Evolutionary conservation across 495 filamentous ascomycete species (phyloP).

Genomic region (Hapsidospora chrysogenum): DNA sequence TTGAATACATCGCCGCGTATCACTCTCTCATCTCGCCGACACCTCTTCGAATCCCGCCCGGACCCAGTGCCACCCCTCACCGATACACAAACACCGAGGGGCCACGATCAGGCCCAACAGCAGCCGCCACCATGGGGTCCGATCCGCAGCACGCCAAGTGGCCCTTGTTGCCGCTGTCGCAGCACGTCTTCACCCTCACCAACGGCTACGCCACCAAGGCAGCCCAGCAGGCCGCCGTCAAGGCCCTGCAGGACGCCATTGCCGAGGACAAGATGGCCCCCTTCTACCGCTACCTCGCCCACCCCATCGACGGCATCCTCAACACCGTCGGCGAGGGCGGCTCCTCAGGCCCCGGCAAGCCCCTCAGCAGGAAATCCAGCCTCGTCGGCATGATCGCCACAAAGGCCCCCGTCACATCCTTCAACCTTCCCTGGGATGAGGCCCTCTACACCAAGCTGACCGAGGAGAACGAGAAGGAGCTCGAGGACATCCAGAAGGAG

Average conservation of each 20-base stretch:
- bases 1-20: neutral
- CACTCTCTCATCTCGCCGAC: neutral
- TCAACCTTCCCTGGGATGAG: constrained; percentile 80
- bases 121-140: constrained; percentile 58
- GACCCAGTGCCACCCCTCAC: neutral
- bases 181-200: constrained; percentile 93
- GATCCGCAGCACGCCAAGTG: constrained; percentile 95
- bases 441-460: constrained; percentile 67
- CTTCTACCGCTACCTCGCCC: constrained; percentile 86
- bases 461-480: constrained; percentile 78
- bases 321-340: constrained; percentile 60
- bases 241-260: constrained; percentile 85
- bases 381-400: constrained; percentile 59
- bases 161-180: constrained; percentile 77
- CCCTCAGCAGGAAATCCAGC: constrained; percentile 36
- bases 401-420: constrained; percentile 38
- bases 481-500: constrained; percentile 85
- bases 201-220: constrained; percentile 60
- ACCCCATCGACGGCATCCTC: constrained; percentile 81
- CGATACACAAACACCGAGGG: neutral
- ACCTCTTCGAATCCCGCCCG: too few relatives aligned
- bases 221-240: constrained; percentile 55
- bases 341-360: constrained; percentile 29
- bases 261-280: constrained; percentile 90
- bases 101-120: neutral